Evolutionary conservation across 768 basidiomycete genomes (phyloP).

Genomic region (Xerocomellus chrysenteron): DNA sequence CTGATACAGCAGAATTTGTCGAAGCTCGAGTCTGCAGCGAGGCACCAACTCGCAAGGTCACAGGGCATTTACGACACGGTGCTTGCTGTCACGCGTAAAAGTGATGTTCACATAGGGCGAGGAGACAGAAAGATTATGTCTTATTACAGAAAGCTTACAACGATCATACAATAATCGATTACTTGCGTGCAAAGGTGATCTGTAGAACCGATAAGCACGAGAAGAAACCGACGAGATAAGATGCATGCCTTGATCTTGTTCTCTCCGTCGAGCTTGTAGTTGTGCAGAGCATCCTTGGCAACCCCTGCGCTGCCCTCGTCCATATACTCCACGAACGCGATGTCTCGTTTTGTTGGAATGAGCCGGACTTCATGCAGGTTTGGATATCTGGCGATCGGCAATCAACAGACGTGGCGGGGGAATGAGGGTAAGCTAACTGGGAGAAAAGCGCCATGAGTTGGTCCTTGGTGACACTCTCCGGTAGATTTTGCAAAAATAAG

Average conservation of each 20-base stretch:
- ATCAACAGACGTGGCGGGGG: neutral
- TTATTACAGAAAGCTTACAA: slow-evolving; percentile 32
- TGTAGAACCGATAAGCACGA: slow-evolving; percentile 26
- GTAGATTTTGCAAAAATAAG: slow-evolving; percentile 95
- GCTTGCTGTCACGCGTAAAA: slow-evolving; percentile 28
- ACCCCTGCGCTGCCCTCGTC: slow-evolving; percentile 90
- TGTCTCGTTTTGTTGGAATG: slow-evolving; percentile 95
- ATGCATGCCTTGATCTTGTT: slow-evolving; percentile 91
- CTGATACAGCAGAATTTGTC: slow-evolving; percentile 2
- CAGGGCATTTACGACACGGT: slow-evolving; percentile 19
- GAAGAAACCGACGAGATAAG: neutral
- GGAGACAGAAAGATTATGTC: slow-evolving; percentile 22
- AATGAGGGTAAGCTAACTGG: slow-evolving; percentile 56
- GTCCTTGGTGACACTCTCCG: slow-evolving; percentile 90
- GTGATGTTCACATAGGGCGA: slow-evolving; percentile 20
- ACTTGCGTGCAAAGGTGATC: slow-evolving; percentile 79
- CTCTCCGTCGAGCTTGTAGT: slow-evolving; percentile 95
- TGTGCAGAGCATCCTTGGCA: slow-evolving; percentile 96
- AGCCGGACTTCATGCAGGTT: slow-evolving; percentile 97
- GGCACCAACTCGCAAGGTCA: slow-evolving; percentile 28
- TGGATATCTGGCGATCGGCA: slow-evolving; percentile 63
- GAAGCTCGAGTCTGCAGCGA: slow-evolving; percentile 10
- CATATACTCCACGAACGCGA: slow-evolving; percentile 96
- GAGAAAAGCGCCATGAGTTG: slow-evolving; percentile 89
- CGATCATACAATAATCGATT: slow-evolving; percentile 33